Percentiles rank a stretch among this genome's conserved stretches.
Conservation (phyloP, 176 grass and related monocot species). For the Raddia distichophylla region DNA sequence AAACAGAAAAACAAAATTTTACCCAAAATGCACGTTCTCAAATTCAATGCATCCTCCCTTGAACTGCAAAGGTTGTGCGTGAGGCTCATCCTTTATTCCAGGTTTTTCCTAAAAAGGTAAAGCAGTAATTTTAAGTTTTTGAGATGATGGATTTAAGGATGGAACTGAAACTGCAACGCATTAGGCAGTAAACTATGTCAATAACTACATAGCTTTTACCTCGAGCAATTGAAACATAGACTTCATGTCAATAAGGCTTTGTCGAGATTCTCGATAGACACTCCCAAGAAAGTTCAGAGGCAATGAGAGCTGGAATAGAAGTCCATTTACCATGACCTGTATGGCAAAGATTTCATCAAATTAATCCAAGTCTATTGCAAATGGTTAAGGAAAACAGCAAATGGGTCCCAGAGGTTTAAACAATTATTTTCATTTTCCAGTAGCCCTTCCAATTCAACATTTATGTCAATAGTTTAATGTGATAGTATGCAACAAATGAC, state of each 20-base stretch:
- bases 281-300: constrained; percentile 99
- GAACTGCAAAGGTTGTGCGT: constrained; percentile 81
- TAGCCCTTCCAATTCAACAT: constrained; percentile 14
- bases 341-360: constrained; percentile 42
- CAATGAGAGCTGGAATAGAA: constrained; percentile 95
- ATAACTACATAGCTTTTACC: constrained; percentile 51
- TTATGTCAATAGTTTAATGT: background rate
- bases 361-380: constrained; percentile 35
- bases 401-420: background rate
- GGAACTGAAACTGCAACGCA: constrained; percentile 38
- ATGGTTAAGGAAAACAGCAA: constrained; percentile 19
- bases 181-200: background rate
- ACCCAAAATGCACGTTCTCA: constrained; percentile 95
- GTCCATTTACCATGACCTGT: constrained; percentile 99
- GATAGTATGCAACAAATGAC: constrained; percentile 22
- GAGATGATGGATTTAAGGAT: constrained; percentile 40
- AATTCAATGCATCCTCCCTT: constrained; percentile 90
- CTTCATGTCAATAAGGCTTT: constrained; percentile 99
- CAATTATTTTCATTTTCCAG: constrained; percentile 8
- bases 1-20: constrained; percentile 39
- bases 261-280: constrained; percentile 96
- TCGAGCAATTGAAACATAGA: constrained; percentile 98
- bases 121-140: constrained; percentile 30
- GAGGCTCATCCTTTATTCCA: constrained; percentile 72
- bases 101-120: constrained; percentile 81